Conservation (phyloP, 192 early-diverging fungal species). For the Backusella circina region DNA sequence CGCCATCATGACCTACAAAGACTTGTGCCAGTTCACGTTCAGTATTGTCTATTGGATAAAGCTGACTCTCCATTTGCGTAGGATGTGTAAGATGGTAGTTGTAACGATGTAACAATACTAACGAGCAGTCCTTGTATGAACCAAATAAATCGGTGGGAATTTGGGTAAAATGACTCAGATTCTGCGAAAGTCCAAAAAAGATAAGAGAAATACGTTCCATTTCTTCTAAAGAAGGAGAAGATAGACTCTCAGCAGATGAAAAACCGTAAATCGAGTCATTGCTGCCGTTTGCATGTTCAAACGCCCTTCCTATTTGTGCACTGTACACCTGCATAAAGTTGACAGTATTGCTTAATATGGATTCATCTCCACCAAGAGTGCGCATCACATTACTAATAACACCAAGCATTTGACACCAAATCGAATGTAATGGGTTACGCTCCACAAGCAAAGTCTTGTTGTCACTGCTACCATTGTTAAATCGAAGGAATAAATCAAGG, state of each 20-base stretch:
- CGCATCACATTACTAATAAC: slow-evolving; percentile 41
- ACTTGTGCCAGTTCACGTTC: slow-evolving; percentile 7
- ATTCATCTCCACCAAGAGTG: slow-evolving; percentile 27
- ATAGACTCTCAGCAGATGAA: slow-evolving; percentile 21
- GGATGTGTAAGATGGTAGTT: slow-evolving; percentile 17
- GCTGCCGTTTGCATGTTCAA: slow-evolving; percentile 8
- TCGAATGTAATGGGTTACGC: slow-evolving; percentile 37
- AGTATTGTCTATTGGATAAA: slow-evolving; percentile 12
- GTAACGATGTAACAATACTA: slow-evolving; percentile 11
- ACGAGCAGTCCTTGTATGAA: slow-evolving; percentile 12
- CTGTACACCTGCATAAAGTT: slow-evolving; percentile 44
- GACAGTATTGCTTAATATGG: slow-evolving; percentile 37
- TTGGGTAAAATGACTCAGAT: background rate
- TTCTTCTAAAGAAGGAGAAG: slow-evolving; percentile 45
- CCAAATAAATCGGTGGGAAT: slow-evolving; percentile 9
- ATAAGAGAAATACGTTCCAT: slow-evolving; percentile 50
- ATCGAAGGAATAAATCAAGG: slow-evolving; percentile 28
- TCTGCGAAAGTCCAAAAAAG: slow-evolving; percentile 44
- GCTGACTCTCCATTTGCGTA: slow-evolving; percentile 14
- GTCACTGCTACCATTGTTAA: slow-evolving; percentile 20
- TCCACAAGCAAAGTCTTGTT: slow-evolving; percentile 18
- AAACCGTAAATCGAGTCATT: slow-evolving; percentile 10
- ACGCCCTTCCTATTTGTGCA: slow-evolving; percentile 41
- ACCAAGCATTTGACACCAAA: slow-evolving; percentile 52
- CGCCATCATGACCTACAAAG: background rate